Conservation (phyloP, 192 early-diverging fungal species). For the Entomortierella beljakovae region DNA sequence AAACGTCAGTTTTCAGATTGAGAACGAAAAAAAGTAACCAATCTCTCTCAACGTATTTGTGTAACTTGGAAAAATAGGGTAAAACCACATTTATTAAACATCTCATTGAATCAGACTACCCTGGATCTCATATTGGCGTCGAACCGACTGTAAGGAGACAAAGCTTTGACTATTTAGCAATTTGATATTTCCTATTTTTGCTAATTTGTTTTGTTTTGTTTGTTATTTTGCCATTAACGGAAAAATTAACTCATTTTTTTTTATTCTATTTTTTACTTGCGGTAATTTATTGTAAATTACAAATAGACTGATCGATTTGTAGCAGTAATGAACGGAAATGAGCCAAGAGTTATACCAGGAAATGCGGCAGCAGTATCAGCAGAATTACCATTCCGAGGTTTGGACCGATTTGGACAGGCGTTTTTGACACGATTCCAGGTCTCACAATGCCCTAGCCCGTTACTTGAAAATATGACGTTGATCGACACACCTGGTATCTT, state of each 20-base stretch:
- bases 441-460: conserved; percentile 79
- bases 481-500: conserved; percentile 93
- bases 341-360: conserved; percentile 78
- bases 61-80: conserved; percentile 34
- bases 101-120: conserved; percentile 83
- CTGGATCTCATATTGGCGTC: conserved; percentile 85
- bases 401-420: conserved; percentile 82
- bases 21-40: neutral
- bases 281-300: neutral
- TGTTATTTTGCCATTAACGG: neutral
- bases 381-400: conserved; percentile 83
- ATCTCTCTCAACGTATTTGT: neutral
- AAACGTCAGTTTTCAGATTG: neutral
- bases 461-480: conserved; percentile 84
- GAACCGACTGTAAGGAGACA: conserved; percentile 74
- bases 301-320: conserved; percentile 87
- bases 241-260: neutral
- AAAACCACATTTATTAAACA: conserved; percentile 90
- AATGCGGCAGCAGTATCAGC: conserved; percentile 88
- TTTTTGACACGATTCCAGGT: conserved; percentile 90
- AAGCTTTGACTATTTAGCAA: neutral
- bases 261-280: conserved; percentile 1
- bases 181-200: neutral
- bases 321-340: conserved; percentile 81
- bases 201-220: no score